Base-by-base conservation (phyloP, 2,329 filamentous ascomycete genomes). In the Ophiostoma ips region DNA sequence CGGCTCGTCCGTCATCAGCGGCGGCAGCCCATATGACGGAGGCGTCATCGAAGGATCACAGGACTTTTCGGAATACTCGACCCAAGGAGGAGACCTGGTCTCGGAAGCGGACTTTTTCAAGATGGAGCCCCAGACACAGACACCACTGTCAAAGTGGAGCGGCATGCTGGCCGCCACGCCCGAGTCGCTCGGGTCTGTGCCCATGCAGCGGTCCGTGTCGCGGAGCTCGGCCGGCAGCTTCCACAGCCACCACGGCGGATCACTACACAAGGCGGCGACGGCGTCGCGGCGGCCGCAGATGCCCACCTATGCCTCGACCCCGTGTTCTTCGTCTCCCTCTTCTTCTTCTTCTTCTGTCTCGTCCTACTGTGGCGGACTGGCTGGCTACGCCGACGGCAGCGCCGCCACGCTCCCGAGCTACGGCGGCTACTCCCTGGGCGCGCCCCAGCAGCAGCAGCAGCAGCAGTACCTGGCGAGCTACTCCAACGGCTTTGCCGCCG, bases 21-120 rank as follows among this genome's bases (percentile, higher is more conserved):
- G 72, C 67, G 68, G 72, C 62, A 67, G 72, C 61, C 38, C 21
- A 8, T 79, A 75, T 75, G 74, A 71, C 58, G 61, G 70, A 61
- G 66, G 72, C 68, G 66, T 66, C 68, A 28, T 28, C 5, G 75
- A 79, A 72, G 73, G 73, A 61, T 60, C 72, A 74, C 75, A 77
- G 71, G 75, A 73, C 57, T 72, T 70, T 62, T 65, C 69, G 61
- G 71, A 73, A 10, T 41, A 41, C 38, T 15, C 38, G 11, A 38
- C 11, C 59, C 66, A 68, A 61, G 70, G 68, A 67, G 71, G 69
- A n/a, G n/a, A n/a, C 57, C 64, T 68, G 59, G 73, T 77, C 55
- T 58, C 68, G 59, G 75, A 77, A 66, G 74, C 77, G 51, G 74
- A 68, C 63, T 63, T 71, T 59, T 73, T 76, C 56, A 71, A 70